phyloP scores from a whole-genome alignment of 208 protist species.

The Leishmania major region DNA sequence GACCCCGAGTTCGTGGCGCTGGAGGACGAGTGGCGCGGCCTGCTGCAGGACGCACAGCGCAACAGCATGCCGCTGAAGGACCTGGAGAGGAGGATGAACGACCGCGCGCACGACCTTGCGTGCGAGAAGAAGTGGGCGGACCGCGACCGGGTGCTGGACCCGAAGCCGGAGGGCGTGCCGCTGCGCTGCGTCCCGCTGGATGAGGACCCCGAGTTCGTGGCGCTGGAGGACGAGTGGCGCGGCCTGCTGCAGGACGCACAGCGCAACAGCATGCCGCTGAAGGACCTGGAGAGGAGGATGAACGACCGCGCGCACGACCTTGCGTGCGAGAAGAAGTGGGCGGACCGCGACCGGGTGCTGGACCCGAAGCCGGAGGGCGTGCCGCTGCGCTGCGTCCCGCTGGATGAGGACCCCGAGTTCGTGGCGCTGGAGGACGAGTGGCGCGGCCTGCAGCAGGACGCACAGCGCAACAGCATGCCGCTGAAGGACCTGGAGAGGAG shows the following conservation, averaged over 20 bases:
- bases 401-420: constrained; percentile 47
- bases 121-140: constrained; percentile 35
- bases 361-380: constrained; percentile 51
- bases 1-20: too few species aligned
- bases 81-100: constrained; percentile 35
- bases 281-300: constrained; percentile 25
- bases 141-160: constrained; percentile 42
- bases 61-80: constrained; percentile 18
- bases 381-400: constrained; percentile 32
- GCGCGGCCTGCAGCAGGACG: constrained; percentile 20
- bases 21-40: too few species aligned
- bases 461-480: constrained; percentile 23
- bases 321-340: constrained; percentile 39
- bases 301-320: constrained; percentile 44
- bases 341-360: constrained; percentile 38
- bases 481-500: constrained; percentile 27
- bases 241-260: constrained; percentile 8
- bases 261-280: constrained; percentile 32
- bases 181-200: constrained; percentile 43
- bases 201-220: constrained; percentile 33
- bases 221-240: constrained; percentile 28
- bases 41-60: constrained; percentile 9
- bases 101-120: constrained; percentile 51
- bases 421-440: constrained; percentile 26
- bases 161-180: constrained; percentile 49